Percentiles rank a stretch among this genome's conserved stretches.
Conservation (phyloP, 176 grass and related monocot species). For the Typha latifolia region DNA sequence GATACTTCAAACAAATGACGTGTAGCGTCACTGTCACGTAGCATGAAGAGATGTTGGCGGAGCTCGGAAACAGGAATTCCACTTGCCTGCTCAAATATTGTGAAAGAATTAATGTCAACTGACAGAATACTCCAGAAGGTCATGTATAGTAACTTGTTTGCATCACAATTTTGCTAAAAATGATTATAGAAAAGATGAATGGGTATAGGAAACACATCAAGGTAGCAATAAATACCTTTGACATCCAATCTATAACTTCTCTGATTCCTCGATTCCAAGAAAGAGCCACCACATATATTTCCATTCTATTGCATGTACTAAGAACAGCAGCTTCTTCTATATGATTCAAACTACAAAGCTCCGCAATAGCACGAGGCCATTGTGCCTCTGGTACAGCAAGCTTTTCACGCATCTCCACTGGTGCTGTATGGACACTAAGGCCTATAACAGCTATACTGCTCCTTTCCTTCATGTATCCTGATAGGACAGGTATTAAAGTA, state of each 20-base stretch:
- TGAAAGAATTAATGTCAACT: too few relatives aligned
- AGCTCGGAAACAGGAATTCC: slow-evolving; percentile 70
- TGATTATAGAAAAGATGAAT: slow-evolving; percentile 7
- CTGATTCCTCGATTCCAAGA: slow-evolving; percentile 94
- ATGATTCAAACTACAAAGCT: slow-evolving; percentile 75
- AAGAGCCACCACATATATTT: slow-evolving; percentile 88
- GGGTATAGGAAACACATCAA: slow-evolving; percentile 7
- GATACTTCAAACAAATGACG: slow-evolving; percentile 81
- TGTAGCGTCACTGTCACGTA: slow-evolving; percentile 69
- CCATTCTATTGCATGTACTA: slow-evolving; percentile 97
- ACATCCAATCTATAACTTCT: slow-evolving; percentile 97
- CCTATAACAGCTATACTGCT: slow-evolving; percentile 91
- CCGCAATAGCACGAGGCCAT: slow-evolving; percentile 84
- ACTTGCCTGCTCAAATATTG: slow-evolving; percentile 43
- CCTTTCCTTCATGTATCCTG: slow-evolving; percentile 97
- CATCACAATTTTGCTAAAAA: not conserved
- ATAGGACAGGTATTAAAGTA: not conserved
- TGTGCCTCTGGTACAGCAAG: slow-evolving; percentile 85
- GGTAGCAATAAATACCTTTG: slow-evolving; percentile 44
- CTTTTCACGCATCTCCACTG: slow-evolving; percentile 95
- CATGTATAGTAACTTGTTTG: not conserved
- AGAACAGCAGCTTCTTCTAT: slow-evolving; percentile 98
- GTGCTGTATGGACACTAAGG: slow-evolving; percentile 85
- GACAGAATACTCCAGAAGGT: not conserved
- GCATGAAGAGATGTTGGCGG: slow-evolving; percentile 74